Evolutionary conservation across 2,329 filamentous ascomycete species (phyloP), one percentile per base, ranked within the genome.

Genomic region (Claviceps sp.): DNA sequence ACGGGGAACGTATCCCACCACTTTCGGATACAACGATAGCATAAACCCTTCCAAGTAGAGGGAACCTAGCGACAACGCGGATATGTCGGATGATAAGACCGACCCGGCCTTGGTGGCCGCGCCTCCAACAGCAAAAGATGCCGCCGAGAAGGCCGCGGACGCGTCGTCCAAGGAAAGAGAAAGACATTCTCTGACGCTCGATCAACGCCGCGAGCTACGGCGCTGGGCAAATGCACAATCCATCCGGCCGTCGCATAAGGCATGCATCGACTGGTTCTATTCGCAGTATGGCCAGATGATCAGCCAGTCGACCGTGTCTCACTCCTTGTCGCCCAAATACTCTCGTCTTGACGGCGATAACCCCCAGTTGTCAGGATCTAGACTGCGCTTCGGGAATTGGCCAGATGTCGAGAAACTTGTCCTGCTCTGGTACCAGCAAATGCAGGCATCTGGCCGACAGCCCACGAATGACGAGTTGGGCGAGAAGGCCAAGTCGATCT

Each of bases 251-350:
- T 78, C 75, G 26, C 78, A 82, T 64, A 79, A 79, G 64, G 72
- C 75, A 38, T 81, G 78, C 68, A 81, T 81, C 60, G 77, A 81
- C 60, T 82, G 78, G 78, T 82, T 81, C 66, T 73, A 70, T 57
- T 62, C 63, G 52, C 72, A 80, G 62, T 82, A 78, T 61, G 73
- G 75, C 62, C 76, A 80, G 62, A 73, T 73, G 58, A 81, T 82
- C 60, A 80, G 76, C 61, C 78, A 82, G 64, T 81, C 77, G 16
- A 82, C 78, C 59, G 79, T 82, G 44, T 81, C 77, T 47, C 78
- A 82, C 62, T 81, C 77, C 19, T 68, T 82, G 39, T 80, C 77
- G 4, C 76, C 77, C 47, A 81, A 81, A 59, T 82, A 82, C 59
- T 78, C 77, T 40, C 75, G 78, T 26, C 74, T 82, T 50, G 78